A percentile compares a stretch with the other conserved stretches of the same genome.
These are phyloP conservation scores for Haematococcus sp. DNA, from an alignment of 139 green algal species.

Conservation along the genomic window DNA sequence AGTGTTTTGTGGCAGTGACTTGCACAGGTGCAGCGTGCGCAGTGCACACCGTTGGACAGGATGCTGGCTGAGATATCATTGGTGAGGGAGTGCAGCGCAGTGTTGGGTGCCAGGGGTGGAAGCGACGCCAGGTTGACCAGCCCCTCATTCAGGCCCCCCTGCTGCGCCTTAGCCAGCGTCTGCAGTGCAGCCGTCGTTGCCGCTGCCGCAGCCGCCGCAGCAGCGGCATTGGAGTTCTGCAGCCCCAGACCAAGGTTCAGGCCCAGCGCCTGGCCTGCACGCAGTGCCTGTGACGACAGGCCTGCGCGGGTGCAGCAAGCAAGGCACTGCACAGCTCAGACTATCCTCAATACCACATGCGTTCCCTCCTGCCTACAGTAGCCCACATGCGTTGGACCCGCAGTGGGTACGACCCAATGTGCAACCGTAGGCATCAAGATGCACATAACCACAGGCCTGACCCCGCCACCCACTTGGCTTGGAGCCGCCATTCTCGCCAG, in stretches of 20 bases:
- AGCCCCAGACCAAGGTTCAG: slow-evolving; percentile 23
- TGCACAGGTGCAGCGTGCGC: too few species aligned
- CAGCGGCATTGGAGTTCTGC: slow-evolving; percentile 5
- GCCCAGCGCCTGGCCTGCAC: slow-evolving; percentile 28
- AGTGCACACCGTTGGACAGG: background rate
- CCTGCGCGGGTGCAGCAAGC: background rate
- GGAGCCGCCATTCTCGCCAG: too few species aligned
- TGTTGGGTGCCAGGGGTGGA: slow-evolving; percentile 6
- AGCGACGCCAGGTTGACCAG: background rate
- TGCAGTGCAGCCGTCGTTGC: slow-evolving; percentile 35
- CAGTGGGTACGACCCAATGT: too few species aligned
- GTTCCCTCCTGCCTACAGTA: too few species aligned
- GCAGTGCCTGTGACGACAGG: slow-evolving; percentile 19
- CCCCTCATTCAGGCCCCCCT: background rate
- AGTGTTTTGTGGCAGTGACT: too few species aligned
- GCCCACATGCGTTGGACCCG: too few species aligned
- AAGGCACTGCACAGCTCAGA: too few species aligned
- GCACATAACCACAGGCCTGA: too few species aligned
- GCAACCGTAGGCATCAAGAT: too few species aligned
- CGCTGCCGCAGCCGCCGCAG: slow-evolving; percentile 22
- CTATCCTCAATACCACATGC: too few species aligned
- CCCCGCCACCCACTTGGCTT: too few species aligned
- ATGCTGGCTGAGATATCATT: background rate
- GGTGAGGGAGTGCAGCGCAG: slow-evolving; percentile 2
- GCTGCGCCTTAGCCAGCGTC: slow-evolving; percentile 20